Percentiles rank a stretch among this genome's conserved stretches.
phyloP scores from a whole-genome alignment of 176 grass and related monocot genomes.

The Poa pratensis region DNA sequence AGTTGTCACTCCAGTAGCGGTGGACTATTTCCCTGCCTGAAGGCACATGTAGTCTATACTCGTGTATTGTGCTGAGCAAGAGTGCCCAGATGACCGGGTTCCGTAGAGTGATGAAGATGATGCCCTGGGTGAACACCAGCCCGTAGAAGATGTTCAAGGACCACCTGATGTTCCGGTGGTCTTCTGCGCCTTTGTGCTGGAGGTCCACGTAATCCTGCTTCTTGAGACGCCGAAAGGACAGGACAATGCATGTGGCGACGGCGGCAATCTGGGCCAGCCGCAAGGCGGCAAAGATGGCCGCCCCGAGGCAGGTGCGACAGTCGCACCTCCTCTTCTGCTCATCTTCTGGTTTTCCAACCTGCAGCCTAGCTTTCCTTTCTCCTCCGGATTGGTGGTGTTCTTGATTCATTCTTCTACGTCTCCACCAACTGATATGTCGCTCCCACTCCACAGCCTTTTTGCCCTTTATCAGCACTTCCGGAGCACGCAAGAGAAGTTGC shows the following conservation, averaged over 20 bases:
- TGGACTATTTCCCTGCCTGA: background rate
- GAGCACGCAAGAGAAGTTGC: slow-evolving; percentile 5
- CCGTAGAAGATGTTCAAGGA: slow-evolving; percentile 44
- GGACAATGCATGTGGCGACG: background rate
- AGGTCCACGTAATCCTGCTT: slow-evolving; percentile 26
- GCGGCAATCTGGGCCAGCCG: background rate
- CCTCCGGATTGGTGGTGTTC: background rate
- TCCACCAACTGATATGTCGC: slow-evolving; percentile 5
- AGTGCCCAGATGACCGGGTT: background rate
- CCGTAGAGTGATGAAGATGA: slow-evolving; percentile 2
- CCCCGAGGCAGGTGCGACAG: background rate
- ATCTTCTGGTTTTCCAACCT: background rate
- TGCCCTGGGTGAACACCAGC: slow-evolving; percentile 27
- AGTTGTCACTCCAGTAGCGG: background rate
- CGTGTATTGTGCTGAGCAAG: accelerated
- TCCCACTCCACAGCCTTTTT: background rate
- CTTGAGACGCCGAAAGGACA: background rate
- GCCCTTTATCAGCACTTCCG: background rate
- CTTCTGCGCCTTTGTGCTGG: accelerated
- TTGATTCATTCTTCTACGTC: background rate
- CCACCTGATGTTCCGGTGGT: background rate
- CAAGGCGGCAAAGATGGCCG: accelerated
- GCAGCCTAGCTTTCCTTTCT: background rate
- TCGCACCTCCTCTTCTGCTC: background rate
- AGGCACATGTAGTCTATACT: background rate